These are phyloP conservation scores for Datura wrightii DNA, from an alignment of 257 asterid genomes.

Conservation along the genomic window DNA sequence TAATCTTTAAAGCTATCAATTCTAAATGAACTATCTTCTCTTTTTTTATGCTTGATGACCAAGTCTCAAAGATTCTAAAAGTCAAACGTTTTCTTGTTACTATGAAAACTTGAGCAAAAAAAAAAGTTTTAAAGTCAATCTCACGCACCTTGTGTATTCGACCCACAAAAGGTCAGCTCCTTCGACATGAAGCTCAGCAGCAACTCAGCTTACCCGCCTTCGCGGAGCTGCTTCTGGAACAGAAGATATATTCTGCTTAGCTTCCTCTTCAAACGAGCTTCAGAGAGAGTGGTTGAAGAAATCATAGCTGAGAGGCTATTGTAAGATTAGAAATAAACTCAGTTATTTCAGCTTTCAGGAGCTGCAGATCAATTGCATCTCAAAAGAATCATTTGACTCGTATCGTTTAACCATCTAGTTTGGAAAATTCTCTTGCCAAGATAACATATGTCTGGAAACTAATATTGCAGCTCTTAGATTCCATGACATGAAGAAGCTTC, in stretches of 20 bases:
- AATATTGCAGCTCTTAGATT: slow-evolving; percentile 58
- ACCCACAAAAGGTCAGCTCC: slow-evolving; percentile 28
- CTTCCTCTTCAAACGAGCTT: slow-evolving; percentile 3
- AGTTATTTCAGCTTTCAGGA: slow-evolving; percentile 10
- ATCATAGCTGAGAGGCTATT: slow-evolving; percentile 10
- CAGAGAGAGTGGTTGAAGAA: slow-evolving; percentile 10
- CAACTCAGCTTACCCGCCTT: slow-evolving; percentile 11
- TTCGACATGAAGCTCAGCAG: slow-evolving; percentile 26
- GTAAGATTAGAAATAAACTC: background rate
- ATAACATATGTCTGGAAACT: slow-evolving; percentile 58
- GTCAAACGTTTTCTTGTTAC: background rate
- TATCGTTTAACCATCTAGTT: slow-evolving; percentile 41
- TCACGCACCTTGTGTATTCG: slow-evolving; percentile 23
- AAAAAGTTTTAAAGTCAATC: background rate
- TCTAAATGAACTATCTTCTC: background rate
- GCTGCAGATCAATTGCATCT: slow-evolving; percentile 21
- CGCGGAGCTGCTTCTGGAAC: slow-evolving; percentile 29
- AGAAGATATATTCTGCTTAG: slow-evolving; percentile 1
- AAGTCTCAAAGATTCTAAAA: slow-evolving; percentile 2
- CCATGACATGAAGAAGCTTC: slow-evolving; percentile 70
- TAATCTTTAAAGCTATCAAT: slow-evolving; percentile 3
- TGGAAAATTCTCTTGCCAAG: slow-evolving; percentile 66
- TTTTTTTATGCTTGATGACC: background rate
- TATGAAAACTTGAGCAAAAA: background rate
- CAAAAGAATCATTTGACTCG: background rate